A percentile compares a stretch with the other conserved stretches of the same genome.
These are phyloP conservation scores for Dendrobium nobile DNA, from an alignment of 106 monocot species.

Conservation along the genomic window DNA sequence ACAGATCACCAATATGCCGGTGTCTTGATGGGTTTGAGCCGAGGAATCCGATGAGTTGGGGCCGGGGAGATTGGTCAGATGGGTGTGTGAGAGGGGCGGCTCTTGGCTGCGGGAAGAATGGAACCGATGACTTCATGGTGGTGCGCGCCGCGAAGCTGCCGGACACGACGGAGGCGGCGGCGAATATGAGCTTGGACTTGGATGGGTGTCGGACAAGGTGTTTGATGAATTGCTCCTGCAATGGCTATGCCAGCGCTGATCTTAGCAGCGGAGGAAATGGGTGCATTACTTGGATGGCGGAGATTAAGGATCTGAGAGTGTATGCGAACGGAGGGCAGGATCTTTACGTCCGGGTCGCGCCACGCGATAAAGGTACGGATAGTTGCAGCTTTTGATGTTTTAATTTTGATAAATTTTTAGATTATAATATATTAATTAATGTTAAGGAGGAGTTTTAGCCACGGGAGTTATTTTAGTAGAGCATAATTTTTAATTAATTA, in stretches of 20 bases:
- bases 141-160: slow-evolving; percentile 27
- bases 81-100: slow-evolving; percentile 21
- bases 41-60: slow-evolving; percentile 9
- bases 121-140: slow-evolving; percentile 17
- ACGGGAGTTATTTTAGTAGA: too few relatives aligned
- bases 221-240: slow-evolving; percentile 48
- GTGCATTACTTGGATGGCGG: slow-evolving; percentile 43
- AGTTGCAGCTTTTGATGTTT: too few relatives aligned
- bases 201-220: slow-evolving; percentile 30
- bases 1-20: slow-evolving; percentile 5
- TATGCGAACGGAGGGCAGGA: slow-evolving; percentile 27
- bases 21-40: slow-evolving; percentile 9
- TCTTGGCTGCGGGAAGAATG: slow-evolving; percentile 29
- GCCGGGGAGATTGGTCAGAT: slow-evolving; percentile 13
- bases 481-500: too few relatives aligned
- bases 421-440: too few relatives aligned
- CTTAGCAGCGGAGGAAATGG: slow-evolving; percentile 22
- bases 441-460: too few relatives aligned
- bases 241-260: slow-evolving; percentile 38
- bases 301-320: slow-evolving; percentile 35
- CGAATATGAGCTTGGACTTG: slow-evolving; percentile 19
- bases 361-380: slow-evolving; percentile 21
- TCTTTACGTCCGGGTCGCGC: slow-evolving; percentile 35
- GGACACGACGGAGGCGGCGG: slow-evolving; percentile 13
- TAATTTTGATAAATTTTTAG: too few relatives aligned